phyloP scores from a whole-genome alignment of 345 rosid genomes.

The Clausena lansium region DNA sequence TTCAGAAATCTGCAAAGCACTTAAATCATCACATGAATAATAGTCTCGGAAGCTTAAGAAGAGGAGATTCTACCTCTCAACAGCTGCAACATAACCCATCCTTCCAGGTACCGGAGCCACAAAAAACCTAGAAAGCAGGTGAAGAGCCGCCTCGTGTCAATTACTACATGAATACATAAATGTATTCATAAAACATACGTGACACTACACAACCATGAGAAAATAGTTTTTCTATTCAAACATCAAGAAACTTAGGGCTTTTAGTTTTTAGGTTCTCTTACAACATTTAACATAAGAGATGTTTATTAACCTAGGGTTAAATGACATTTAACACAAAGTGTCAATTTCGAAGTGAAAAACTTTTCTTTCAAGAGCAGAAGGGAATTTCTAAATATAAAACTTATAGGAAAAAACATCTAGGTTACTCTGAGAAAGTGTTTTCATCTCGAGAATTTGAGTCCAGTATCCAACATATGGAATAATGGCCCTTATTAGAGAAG shows the following conservation, averaged over 20 bases:
- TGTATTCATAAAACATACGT: not conserved
- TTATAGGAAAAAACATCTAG: no score
- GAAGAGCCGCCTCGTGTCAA: not conserved
- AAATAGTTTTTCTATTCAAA: not conserved
- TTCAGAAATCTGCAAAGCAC: slow-evolving; percentile 66
- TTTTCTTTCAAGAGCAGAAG: not conserved
- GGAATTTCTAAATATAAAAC: not conserved
- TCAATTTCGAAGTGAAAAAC: not conserved
- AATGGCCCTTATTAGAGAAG: no score
- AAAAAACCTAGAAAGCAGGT: slow-evolving; percentile 61
- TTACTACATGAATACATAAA: not conserved
- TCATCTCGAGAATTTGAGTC: no score
- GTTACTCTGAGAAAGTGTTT: no score
- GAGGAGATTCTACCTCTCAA: slow-evolving; percentile 52
- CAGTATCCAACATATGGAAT: no score
- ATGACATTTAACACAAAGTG: not conserved
- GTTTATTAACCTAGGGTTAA: not conserved
- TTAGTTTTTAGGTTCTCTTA: not conserved
- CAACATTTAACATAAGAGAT: not conserved
- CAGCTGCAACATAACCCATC: slow-evolving; percentile 79
- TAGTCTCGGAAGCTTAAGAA: slow-evolving; percentile 11
- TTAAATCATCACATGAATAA: slow-evolving; percentile 14
- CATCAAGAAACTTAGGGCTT: not conserved
- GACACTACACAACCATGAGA: not conserved
- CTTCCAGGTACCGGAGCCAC: slow-evolving; percentile 79